Percentiles rank a stretch among this genome's conserved stretches.
Evolutionary conservation across 176 grass and related monocot genomes (phyloP).

Genomic region (Hyparrhenia diplandra): DNA sequence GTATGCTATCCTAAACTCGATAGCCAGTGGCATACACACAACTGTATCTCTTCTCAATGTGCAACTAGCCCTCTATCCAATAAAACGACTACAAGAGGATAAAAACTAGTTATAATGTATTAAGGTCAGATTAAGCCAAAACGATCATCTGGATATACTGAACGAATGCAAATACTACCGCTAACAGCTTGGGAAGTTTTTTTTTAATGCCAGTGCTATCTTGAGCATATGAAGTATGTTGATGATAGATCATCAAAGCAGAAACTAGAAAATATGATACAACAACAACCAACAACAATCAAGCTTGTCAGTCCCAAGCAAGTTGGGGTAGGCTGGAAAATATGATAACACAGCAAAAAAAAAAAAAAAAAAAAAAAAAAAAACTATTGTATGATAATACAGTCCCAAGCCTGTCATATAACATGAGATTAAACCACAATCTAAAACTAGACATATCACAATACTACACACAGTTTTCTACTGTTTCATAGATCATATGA

Average conservation of each 20-base stretch:
- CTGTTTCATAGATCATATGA: not conserved
- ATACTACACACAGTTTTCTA: not conserved
- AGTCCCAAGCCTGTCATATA: too few species aligned
- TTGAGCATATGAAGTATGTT: not conserved
- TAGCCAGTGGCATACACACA: not conserved
- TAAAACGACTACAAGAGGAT: not conserved
- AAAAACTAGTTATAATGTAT: not conserved
- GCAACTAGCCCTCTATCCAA: not conserved
- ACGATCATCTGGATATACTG: conserved; percentile 1
- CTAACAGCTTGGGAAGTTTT: conserved; percentile 5
- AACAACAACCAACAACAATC: too few species aligned
- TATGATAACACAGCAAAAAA: not conserved
- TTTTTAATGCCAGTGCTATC: conserved; percentile 12
- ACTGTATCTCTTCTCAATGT: not conserved
- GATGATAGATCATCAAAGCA: not conserved
- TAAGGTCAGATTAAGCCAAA: not conserved
- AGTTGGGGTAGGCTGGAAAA: too few species aligned
- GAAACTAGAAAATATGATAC: not conserved
- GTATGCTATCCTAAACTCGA: not conserved
- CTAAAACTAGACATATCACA: not conserved
- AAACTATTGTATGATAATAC: too few species aligned
- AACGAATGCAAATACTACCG: too few species aligned
- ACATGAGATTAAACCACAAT: conserved; percentile 5
- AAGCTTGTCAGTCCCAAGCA: too few species aligned
- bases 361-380: too few species aligned